Conservation (phyloP, 2,329 filamentous ascomycete genomes). For the Diplocarpon mali region DNA sequence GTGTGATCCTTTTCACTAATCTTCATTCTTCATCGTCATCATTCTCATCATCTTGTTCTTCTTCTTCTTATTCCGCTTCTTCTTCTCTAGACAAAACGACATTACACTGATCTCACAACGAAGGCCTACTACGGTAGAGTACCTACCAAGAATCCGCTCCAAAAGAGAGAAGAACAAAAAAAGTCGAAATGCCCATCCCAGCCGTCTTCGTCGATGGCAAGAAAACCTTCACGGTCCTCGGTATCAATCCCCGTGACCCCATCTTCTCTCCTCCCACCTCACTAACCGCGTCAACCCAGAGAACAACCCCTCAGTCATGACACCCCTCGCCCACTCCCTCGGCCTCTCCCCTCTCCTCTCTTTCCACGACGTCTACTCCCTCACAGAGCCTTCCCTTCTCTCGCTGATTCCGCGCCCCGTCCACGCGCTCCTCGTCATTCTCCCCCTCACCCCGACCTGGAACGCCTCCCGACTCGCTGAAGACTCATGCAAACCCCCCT, state of each 20-base stretch:
- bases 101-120: not conserved
- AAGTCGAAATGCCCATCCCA: constrained; percentile 15
- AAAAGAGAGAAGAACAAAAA: not conserved
- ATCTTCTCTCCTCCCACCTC: not conserved
- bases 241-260: constrained; percentile 3
- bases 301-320: constrained; percentile 79
- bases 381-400: constrained; percentile 76
- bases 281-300: constrained; percentile 24
- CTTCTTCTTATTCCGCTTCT: not conserved
- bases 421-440: constrained; percentile 81
- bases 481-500: constrained; percentile 52
- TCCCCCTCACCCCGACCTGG: constrained; percentile 72
- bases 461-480: constrained; percentile 65
- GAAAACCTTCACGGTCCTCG: constrained; percentile 20
- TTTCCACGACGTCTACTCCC: constrained; percentile 86
- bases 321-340: constrained; percentile 66
- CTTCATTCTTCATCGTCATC: too few relatives aligned
- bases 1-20: not conserved
- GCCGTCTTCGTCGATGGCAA: constrained; percentile 13
- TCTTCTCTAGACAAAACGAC: not conserved
- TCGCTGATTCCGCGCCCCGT: constrained; percentile 81
- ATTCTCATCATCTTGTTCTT: too few relatives aligned
- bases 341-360: constrained; percentile 67
- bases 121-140: not conserved
- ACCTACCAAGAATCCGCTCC: not conserved